Base-by-base conservation (phyloP, 139 green algal species). In the Chlamydomonas eustigma region DNA sequence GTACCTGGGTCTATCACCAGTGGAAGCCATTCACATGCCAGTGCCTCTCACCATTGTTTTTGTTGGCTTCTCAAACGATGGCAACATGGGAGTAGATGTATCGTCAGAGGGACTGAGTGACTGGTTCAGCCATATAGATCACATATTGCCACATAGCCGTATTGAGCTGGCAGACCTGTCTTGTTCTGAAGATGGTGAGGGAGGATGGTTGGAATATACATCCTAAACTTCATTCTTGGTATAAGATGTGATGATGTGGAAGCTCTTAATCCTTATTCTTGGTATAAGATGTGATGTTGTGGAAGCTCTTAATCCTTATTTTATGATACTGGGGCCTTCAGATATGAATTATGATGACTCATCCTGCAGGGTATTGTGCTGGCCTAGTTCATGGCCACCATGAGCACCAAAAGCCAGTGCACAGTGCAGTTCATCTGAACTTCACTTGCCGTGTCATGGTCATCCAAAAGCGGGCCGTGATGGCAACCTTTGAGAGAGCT, bases 121-220 rank as follows among this genome's bases (percentile, higher is more conserved):
- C 0, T 94, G 90, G 90, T 92, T 94, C 30, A 58, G 75, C 32
- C 84, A 87, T 28, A 64, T 93, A 44, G 89, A 94, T 81, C 89
- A 92, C 51, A 51, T 93, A 31, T 34, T 92, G 39, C 88, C 90
- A 30, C 90, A 94, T 75, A 89, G 78, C 4, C 68, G 87, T 12
- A 77, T 93, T 8, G 85, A 90, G 4, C 80, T 87, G 28, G 51
- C 77, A 8, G 83, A 92, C 37, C 79, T 90, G 24, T 75, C 66
- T 0, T 91, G 87, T 75, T 68, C 79, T 1, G 78, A 88, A 36
- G 84, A 91, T n/a, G 87, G 86, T 83, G 38, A 33, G 76, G 70
- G 75, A 28, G n/a, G n/a, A 44, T 22, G 83, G n/a, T n/a, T n/a
- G n/a, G n/a, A n/a, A n/a, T n/a, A n/a, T n/a, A n/a, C n/a, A n/a